phyloP scores from a whole-genome alignment of 2,329 filamentous ascomycete genomes.

The Drechslerella dactyloides region DNA sequence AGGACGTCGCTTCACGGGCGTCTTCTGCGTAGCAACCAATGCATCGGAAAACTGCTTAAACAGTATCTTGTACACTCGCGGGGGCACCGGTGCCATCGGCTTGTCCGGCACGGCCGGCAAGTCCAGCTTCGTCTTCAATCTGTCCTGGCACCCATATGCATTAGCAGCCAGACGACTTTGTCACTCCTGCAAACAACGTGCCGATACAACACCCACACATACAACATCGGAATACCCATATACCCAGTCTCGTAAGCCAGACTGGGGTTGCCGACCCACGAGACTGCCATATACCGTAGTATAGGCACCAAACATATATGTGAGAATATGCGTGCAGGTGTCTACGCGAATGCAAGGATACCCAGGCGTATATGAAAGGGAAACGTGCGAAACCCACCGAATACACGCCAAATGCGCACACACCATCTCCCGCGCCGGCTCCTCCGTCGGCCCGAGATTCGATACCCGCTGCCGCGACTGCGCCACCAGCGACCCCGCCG shows the following conservation, averaged over 20 bases:
- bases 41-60: conserved; percentile 45
- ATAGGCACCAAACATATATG: too few species aligned
- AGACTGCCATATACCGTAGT: too few species aligned
- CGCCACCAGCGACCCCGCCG: conserved; percentile 95
- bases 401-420: conserved; percentile 91
- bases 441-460: conserved; percentile 81
- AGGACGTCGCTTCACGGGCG: conserved; percentile 14
- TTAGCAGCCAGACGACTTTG: too few species aligned
- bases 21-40: conserved; percentile 6
- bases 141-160: conserved; percentile 15
- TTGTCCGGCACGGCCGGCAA: conserved; percentile 30
- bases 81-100: conserved; percentile 34
- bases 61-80: conserved; percentile 34
- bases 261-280: too few species aligned
- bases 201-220: too few species aligned
- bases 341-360: too few species aligned
- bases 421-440: conserved; percentile 81
- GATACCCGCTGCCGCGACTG: conserved; percentile 82
- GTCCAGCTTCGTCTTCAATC: conserved; percentile 40
- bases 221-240: not conserved
- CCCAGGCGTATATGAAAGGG: not conserved
- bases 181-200: too few species aligned
- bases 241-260: too few species aligned
- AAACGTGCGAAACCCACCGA: conserved; percentile 63
- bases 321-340: too few species aligned